Evolutionary conservation across 805 yeast genomes (phyloP), one percentile per base, ranked within the genome.

Genomic region (Wickerhamiella australiensis): DNA sequence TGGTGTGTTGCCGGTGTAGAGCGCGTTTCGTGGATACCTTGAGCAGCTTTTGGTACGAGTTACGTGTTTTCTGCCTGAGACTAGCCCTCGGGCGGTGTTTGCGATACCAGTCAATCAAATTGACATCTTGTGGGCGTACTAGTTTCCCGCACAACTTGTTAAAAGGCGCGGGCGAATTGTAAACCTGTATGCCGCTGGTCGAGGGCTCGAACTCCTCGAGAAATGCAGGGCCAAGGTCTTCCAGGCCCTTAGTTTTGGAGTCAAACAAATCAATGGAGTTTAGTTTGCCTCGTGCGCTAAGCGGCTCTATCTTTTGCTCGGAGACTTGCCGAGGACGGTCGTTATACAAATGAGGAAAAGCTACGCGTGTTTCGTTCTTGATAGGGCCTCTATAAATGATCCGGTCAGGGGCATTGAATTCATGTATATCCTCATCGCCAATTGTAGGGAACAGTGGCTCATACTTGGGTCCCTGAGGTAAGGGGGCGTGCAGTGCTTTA

Each of bases 401-500:
- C 61, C 95, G 70, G 60, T 88, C 96, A 36, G 90, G 74, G 7
- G 95, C 77, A 59, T 88, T 88, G 67, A 92, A 88, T 63, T 90
- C 97, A 49, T 84, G 85, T 64, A 75, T 83, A 61, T 88, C 96
- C 33, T 29, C 46, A 52, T 82, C 90, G 23, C 64, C 62, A 42
- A 78, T 83, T 56, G 79, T 79, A 53, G 80, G 78, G 65, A 72
- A 78, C 13, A 88, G 65, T 0, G 95, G 95, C 66, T 88, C 97
- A 65, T 87, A 92, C 61, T 82, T 85, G 11, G 99, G 97, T 0
- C 98, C 99, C 11, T 95, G 95, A 0, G 96, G 96, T 29, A 92
- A 71, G 1, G 94, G 82, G 42, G 80, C 73, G 59, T 88, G 86
- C 46, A 92, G 71, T 7, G 94, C 90, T 61, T 92, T 92, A 0